A percentile compares a stretch with the other conserved stretches of the same genome.
phyloP scores from a whole-genome alignment of 768 basidiomycete genomes.

The Boletus rubroflammeus region DNA sequence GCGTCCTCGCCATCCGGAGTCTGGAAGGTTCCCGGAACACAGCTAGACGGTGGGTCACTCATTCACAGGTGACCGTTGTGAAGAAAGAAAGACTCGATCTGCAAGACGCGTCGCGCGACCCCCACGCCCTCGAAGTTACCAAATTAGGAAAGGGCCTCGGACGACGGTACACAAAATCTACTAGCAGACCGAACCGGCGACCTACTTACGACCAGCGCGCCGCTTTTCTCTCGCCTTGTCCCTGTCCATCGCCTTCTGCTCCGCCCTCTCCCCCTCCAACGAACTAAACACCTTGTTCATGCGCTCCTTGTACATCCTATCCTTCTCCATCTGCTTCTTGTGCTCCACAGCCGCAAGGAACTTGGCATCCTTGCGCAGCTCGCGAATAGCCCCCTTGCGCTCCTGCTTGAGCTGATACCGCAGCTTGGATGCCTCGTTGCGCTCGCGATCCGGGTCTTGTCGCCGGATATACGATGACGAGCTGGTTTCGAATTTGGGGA shows the following conservation, averaged over 20 bases:
- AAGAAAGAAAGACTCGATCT: background rate
- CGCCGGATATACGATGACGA: constrained; percentile 71
- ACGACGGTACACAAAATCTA: too few relatives aligned
- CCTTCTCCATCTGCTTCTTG: constrained; percentile 82
- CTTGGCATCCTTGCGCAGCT: constrained; percentile 90
- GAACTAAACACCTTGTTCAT: constrained; percentile 81
- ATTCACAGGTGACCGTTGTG: constrained; percentile 10
- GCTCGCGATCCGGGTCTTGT: constrained; percentile 90
- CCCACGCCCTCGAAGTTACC: background rate
- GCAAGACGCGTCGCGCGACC: background rate
- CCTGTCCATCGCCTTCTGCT: constrained; percentile 89
- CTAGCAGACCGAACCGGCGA: background rate
- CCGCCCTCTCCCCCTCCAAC: constrained; percentile 85
- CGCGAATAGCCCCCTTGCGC: constrained; percentile 92
- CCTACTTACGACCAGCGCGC: constrained; percentile 69
- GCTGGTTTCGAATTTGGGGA: constrained; percentile 86
- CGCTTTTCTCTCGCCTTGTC: constrained; percentile 75
- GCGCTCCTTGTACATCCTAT: constrained; percentile 68
- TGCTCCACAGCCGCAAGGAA: constrained; percentile 90
- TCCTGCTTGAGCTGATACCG: constrained; percentile 91
- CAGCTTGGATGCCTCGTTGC: constrained; percentile 82
- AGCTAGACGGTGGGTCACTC: constrained; percentile 25
- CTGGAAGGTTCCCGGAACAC: constrained; percentile 30
- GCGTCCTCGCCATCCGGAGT: constrained; percentile 25
- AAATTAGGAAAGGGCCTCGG: constrained; percentile 6